A percentile compares a stretch with the other conserved stretches of the same genome.
Evolutionary conservation across 1,139 yeast genomes (phyloP).

Genomic region (Saccharomycopsis hybrid): DNA sequence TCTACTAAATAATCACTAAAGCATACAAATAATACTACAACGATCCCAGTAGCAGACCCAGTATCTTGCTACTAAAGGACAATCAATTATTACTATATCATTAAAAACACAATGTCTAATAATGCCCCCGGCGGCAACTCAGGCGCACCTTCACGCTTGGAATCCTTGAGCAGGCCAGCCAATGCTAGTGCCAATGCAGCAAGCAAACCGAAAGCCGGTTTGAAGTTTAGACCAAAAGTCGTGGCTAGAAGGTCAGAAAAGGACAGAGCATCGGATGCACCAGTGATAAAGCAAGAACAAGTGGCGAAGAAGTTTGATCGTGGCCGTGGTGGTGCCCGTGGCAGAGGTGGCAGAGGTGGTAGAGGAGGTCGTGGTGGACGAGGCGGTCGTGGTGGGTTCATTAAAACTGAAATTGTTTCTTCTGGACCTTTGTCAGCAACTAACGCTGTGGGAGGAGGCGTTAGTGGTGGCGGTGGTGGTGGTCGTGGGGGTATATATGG

Average conservation of each 20-base stretch:
- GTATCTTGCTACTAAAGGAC: too few relatives aligned
- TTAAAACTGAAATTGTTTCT: conserved; percentile 62
- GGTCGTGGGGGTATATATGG: too few relatives aligned
- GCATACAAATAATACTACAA: too few relatives aligned
- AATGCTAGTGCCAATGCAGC: neutral
- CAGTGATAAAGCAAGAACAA: conserved; percentile 41
- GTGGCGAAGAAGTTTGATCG: neutral
- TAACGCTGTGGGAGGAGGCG: conserved; percentile 40
- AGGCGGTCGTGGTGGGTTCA: conserved; percentile 40
- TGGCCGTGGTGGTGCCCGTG: conserved; percentile 24
- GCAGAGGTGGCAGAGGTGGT: conserved; percentile 37
- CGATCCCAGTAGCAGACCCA: too few relatives aligned
- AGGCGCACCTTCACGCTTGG: too few relatives aligned
- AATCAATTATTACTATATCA: too few relatives aligned
- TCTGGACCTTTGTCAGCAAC: conserved; percentile 72
- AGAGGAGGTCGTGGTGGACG: conserved; percentile 39
- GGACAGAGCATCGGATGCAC: conserved; percentile 66
- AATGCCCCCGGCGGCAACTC: too few relatives aligned
- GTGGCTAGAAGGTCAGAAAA: conserved; percentile 79
- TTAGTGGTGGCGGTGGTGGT: too few relatives aligned
- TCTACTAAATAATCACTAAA: too few relatives aligned
- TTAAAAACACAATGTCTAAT: too few relatives aligned
- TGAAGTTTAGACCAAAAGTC: conserved; percentile 74
- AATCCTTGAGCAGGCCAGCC: conserved; percentile 14
- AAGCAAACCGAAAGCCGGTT: conserved; percentile 26